A percentile compares a stretch with the other conserved stretches of the same genome.
phyloP scores from a whole-genome alignment of 352 stramenopile species.

The Phytophthora meadii region DNA sequence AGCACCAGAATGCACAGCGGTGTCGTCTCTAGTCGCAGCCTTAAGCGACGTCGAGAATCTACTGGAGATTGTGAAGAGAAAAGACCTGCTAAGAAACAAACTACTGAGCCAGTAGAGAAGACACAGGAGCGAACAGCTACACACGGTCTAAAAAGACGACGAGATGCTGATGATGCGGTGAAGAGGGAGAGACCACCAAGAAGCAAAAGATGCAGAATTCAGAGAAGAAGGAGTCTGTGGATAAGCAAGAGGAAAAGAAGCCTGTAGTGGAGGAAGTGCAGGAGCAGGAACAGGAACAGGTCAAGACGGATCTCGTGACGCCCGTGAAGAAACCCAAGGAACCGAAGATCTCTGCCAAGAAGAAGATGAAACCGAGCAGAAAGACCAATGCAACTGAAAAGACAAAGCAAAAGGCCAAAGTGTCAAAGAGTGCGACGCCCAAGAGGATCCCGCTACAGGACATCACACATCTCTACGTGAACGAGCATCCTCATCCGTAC shows the following conservation, averaged over 20 bases:
- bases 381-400: conserved; percentile 11
- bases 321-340: conserved; percentile 39
- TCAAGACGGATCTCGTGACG: conserved; percentile 19
- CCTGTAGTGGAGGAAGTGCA: background rate
- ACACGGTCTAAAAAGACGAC: conserved; percentile 2
- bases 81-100: conserved; percentile 27
- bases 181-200: conserved; percentile 19
- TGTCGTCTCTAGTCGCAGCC: conserved; percentile 12
- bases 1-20: conserved; percentile 12
- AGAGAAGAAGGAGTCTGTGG: background rate
- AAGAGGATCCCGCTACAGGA: conserved; percentile 65
- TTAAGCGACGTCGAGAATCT: conserved; percentile 22
- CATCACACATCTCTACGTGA: conserved; percentile 73
- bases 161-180: conserved; percentile 9
- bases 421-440: conserved; percentile 33
- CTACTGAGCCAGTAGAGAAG: conserved; percentile 8
- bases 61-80: conserved; percentile 14
- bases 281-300: background rate
- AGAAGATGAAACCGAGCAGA: conserved; percentile 37
- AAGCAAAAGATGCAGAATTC: background rate
- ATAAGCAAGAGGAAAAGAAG: conserved; percentile 1
- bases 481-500: conserved; percentile 33
- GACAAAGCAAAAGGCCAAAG: conserved; percentile 11
- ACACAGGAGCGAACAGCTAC: background rate
- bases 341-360: conserved; percentile 34